These are phyloP conservation scores for Tarenaya hassleriana DNA, from an alignment of 345 rosid genomes.

Conservation along the genomic window DNA sequence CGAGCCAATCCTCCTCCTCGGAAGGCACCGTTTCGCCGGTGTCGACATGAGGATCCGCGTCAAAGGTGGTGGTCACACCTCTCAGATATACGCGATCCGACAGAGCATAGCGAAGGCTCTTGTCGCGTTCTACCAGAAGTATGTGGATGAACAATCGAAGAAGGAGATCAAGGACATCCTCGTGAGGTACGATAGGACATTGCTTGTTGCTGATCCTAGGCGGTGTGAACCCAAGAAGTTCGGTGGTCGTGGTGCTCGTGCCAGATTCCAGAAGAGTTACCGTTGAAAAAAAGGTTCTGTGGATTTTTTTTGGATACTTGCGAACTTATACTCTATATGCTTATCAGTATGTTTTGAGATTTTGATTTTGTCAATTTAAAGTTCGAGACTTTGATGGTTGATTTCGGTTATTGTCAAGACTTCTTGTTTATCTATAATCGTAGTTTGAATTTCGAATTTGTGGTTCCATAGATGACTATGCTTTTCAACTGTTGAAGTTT, in stretches of 20 bases:
- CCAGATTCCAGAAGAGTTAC: slow-evolving; percentile 88
- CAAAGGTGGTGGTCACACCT: slow-evolving; percentile 77
- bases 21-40: slow-evolving; percentile 65
- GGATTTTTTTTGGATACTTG: too few relatives aligned
- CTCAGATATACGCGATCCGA: slow-evolving; percentile 86
- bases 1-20: slow-evolving; percentile 71
- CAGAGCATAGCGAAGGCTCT: slow-evolving; percentile 90
- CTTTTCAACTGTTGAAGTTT: too few relatives aligned
- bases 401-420: too few relatives aligned
- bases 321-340: too few relatives aligned
- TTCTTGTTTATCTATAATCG: too few relatives aligned
- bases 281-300: slow-evolving; percentile 37
- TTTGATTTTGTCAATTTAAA: too few relatives aligned
- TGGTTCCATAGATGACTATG: too few relatives aligned
- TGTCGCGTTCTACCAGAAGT: slow-evolving; percentile 78
- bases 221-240: slow-evolving; percentile 94
- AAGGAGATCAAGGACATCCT: slow-evolving; percentile 81
- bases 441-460: too few relatives aligned
- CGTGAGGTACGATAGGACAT: slow-evolving; percentile 71
- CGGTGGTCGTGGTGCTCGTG: slow-evolving; percentile 85
- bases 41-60: slow-evolving; percentile 90
- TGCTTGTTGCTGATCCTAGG: slow-evolving; percentile 84
- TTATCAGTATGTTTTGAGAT: too few relatives aligned
- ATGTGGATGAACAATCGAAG: slow-evolving; percentile 79
- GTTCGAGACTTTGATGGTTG: too few relatives aligned